Percentiles rank a stretch among this genome's conserved stretches.
phyloP scores from a whole-genome alignment of 192 early-diverging fungal species.

The Coemansia sp. region DNA sequence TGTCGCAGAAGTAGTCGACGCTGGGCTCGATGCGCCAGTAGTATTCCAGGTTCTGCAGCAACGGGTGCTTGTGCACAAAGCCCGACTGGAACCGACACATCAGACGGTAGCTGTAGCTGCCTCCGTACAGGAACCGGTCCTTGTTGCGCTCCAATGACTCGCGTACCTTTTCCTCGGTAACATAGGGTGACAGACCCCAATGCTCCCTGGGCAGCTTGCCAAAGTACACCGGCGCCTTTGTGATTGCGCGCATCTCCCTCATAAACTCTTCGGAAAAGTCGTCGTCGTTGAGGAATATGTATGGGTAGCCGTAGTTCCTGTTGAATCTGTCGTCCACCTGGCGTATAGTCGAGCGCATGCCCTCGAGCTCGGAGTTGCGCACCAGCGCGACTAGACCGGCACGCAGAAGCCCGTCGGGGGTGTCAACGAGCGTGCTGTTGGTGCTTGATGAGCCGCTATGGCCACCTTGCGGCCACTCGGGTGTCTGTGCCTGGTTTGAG shows the following conservation, averaged over 20 bases:
- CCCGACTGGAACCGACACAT: constrained; percentile 53
- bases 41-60: constrained; percentile 57
- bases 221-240: constrained; percentile 63
- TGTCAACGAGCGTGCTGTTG: background rate
- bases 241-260: constrained; percentile 49
- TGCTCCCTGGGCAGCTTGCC: constrained; percentile 63
- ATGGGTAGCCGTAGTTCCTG: constrained; percentile 65
- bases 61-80: constrained; percentile 61
- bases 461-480: background rate
- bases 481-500: background rate
- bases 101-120: constrained; percentile 63
- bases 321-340: constrained; percentile 78
- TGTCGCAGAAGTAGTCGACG: constrained; percentile 56
- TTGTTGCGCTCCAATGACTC: constrained; percentile 56
- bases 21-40: constrained; percentile 63
- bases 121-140: constrained; percentile 62
- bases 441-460: background rate
- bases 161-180: constrained; percentile 61
- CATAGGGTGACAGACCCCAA: constrained; percentile 78
- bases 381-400: constrained; percentile 70
- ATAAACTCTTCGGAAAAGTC: constrained; percentile 67
- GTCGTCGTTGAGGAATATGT: constrained; percentile 71
- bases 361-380: constrained; percentile 69
- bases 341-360: constrained; percentile 60
- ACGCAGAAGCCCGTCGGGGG: constrained; percentile 4